Conservation (phyloP, 1,284 basidiomycete genomes). For the Puccinia brachypodii region DNA sequence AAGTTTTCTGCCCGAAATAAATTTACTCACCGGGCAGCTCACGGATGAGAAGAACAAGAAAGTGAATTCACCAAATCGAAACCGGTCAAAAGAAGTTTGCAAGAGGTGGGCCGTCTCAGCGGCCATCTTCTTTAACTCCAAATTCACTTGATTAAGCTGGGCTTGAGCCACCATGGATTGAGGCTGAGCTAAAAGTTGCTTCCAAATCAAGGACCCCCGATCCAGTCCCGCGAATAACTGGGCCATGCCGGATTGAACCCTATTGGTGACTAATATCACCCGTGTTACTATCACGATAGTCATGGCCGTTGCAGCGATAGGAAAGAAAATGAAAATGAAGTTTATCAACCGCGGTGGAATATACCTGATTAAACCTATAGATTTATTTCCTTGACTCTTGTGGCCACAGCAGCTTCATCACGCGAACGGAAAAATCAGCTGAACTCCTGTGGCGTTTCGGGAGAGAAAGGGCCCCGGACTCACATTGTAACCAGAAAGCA, state of each 20-base stretch:
- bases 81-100: slow-evolving; percentile 3
- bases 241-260: neutral
- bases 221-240: neutral
- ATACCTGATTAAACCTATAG: neutral
- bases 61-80: neutral
- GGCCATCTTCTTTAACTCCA: neutral
- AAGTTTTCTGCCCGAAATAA: neutral
- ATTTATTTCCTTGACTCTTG: neutral
- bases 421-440: neutral
- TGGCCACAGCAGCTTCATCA: slow-evolving; percentile 1
- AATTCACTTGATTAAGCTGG: neutral
- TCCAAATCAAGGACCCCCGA: neutral
- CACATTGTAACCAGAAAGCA: slow-evolving; percentile 3
- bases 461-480: neutral
- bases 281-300: neutral
- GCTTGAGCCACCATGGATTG: neutral
- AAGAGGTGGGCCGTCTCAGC: neutral
- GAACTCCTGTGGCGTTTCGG: neutral
- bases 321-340: neutral
- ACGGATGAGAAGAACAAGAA: neutral
- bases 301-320: neutral
- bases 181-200: neutral
- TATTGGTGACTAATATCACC: neutral
- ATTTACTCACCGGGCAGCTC: neutral
- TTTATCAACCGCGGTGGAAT: neutral